Evolutionary conservation across 306 rosid genomes (phyloP), one percentile per base, ranked within the genome.

Genomic region (Lathyrus oleraceus): DNA sequence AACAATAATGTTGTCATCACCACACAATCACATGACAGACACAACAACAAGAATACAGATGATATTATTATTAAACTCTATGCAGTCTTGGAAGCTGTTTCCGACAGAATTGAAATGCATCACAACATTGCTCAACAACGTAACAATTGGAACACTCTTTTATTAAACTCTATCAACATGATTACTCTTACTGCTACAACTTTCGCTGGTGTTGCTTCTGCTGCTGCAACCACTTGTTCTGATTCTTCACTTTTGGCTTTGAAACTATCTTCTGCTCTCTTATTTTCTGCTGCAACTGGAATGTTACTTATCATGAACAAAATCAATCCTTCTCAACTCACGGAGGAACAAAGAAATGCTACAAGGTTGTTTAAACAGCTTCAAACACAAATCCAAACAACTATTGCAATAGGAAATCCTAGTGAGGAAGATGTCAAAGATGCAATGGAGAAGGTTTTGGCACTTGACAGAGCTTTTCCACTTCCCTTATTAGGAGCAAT

Each of bases 121-220:
- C 23, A 77, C 8, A 70, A 71, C 63, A 17, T 71, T 8, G 54
- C 68, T 0, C 45, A 35, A 32, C 81, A 77, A 36, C 72, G 81
- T 3, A 56, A 70, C 61, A 70, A 77, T 2, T 77, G 81, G 81
- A 77, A 77, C 45, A 62, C 52, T 21, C 81, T 77, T 70, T 67
- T 77, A 2, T 62, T 77, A 2, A 77, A 77, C 12, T 77, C 76
- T 1, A 63, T 21, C 53, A 77, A 70, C 61, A 70, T 70, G 72
- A 77, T 70, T 8, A 63, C 76, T 63, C 76, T 77, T 13, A 53
- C 67, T 11, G 76, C 73, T 6, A 17, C 77, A 7, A 54, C 56
- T 11, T 64, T 77, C 54, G 28, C 73, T 8, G 77, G 73, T 71
- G 7, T 71, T 23, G 81, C 77, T 1, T 60, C 81, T 21, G 71